Evolutionary conservation across 2,329 filamentous ascomycete genomes (phyloP).

Genomic region (Pseudogymnoascus pannorum): DNA sequence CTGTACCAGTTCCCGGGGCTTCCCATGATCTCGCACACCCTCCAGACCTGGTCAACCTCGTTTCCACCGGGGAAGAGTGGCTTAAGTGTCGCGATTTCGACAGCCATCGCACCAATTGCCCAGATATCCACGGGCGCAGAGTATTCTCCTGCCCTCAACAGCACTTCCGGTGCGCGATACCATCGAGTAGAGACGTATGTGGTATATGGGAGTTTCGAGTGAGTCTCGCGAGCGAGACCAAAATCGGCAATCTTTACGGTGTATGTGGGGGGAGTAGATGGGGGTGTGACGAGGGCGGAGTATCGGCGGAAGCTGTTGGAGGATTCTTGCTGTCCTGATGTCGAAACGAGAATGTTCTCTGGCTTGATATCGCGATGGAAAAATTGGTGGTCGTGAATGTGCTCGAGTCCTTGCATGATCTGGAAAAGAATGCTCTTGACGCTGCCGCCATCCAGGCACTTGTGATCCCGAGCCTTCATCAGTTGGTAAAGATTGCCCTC

Average conservation of each 20-base stretch:
- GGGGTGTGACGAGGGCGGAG: conserved; percentile 86
- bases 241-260: conserved; percentile 99
- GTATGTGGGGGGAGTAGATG: conserved; percentile 86
- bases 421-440: conserved; percentile 98
- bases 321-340: conserved; percentile 69
- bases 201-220: conserved; percentile 93
- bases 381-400: conserved; percentile 95
- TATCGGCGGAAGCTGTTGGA: conserved; percentile 85
- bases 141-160: conserved; percentile 90
- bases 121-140: conserved; percentile 97
- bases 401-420: conserved; percentile 91
- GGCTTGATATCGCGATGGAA: conserved; percentile 99
- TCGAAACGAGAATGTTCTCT: conserved; percentile 96
- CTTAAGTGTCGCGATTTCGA: conserved; percentile 93
- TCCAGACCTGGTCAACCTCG: conserved; percentile 98
- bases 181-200: conserved; percentile 97
- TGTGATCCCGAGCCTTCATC: conserved; percentile 98
- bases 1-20: conserved; percentile 98
- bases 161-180: conserved; percentile 89
- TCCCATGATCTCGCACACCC: conserved; percentile 98
- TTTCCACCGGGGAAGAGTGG: conserved; percentile 95
- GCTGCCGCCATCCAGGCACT: conserved; percentile 78
- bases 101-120: conserved; percentile 97
- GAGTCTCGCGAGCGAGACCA: conserved; percentile 91
- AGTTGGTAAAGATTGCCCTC: conserved; percentile 97